These are phyloP conservation scores for Boletellus sp. DNA, from an alignment of 768 basidiomycete genomes.

Conservation along the genomic window DNA sequence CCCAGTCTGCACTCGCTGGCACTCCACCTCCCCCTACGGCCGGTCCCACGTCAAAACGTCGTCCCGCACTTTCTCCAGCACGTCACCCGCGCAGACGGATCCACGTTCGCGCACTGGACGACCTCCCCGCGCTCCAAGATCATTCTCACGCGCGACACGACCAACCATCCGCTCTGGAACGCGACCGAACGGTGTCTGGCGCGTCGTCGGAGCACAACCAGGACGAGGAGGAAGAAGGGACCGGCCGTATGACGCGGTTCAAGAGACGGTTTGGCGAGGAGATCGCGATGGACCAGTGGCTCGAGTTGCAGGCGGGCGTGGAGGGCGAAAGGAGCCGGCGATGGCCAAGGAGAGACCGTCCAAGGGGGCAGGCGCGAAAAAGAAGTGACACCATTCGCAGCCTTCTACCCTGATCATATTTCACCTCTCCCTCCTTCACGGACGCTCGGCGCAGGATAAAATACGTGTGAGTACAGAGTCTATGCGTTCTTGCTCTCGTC, in stretches of 20 bases:
- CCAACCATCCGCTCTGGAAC: slow-evolving; percentile 87
- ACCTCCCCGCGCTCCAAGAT: slow-evolving; percentile 80
- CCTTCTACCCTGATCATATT: too few species aligned
- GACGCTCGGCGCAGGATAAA: too few species aligned
- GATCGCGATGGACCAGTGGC: slow-evolving; percentile 34
- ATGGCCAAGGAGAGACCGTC: slow-evolving; percentile 18
- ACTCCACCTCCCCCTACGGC: slow-evolving; percentile 78
- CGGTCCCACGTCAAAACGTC: slow-evolving; percentile 77
- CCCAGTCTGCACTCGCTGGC: slow-evolving; percentile 33
- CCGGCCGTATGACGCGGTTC: slow-evolving; percentile 80
- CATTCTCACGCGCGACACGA: slow-evolving; percentile 80
- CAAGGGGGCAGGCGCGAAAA: slow-evolving; percentile 15
- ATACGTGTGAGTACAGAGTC: neutral
- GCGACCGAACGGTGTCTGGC: slow-evolving; percentile 54
- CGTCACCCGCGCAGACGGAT: slow-evolving; percentile 84
- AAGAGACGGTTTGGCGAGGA: slow-evolving; percentile 65
- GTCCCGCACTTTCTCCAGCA: slow-evolving; percentile 85
- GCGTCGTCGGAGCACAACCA: slow-evolving; percentile 38
- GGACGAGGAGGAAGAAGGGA: slow-evolving; percentile 67
- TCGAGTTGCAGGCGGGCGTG: slow-evolving; percentile 23
- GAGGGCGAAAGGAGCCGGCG: slow-evolving; percentile 29
- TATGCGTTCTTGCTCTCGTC: slow-evolving; percentile 15
- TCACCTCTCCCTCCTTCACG: too few species aligned
- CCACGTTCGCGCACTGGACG: slow-evolving; percentile 83
- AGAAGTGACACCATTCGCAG: slow-evolving; percentile 9